These are phyloP conservation scores for Diutina scorzettiae DNA, from an alignment of 1,139 yeast species.

Conservation along the genomic window DNA sequence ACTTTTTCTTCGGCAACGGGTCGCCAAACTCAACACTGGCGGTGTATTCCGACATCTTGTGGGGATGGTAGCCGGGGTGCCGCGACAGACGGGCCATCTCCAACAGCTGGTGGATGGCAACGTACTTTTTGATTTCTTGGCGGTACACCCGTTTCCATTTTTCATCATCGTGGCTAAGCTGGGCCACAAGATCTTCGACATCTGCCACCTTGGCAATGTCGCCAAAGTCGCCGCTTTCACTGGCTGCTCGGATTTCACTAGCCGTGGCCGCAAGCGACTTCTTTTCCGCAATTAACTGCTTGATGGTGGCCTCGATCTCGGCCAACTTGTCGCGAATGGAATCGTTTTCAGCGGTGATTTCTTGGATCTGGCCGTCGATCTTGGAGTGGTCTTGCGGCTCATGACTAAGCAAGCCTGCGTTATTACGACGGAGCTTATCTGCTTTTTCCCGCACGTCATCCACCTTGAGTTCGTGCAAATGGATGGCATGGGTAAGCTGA, in stretches of 20 bases:
- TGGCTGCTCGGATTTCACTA: background rate
- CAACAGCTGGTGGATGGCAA: constrained; percentile 19
- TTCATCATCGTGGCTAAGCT: constrained; percentile 18
- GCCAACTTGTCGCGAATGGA: constrained; percentile 14
- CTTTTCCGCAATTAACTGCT: constrained; percentile 13
- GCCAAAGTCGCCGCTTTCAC: background rate
- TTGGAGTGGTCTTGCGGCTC: constrained; percentile 16
- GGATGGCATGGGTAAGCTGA: constrained; percentile 14
- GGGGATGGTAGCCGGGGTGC: constrained; percentile 23
- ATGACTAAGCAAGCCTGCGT: constrained; percentile 12
- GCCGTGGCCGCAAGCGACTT: constrained; percentile 15
- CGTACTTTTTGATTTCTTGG: constrained; percentile 21
- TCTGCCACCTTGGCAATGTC: constrained; percentile 1
- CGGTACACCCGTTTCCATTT: constrained; percentile 25
- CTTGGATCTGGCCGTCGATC: constrained; percentile 11
- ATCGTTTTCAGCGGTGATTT: constrained; percentile 10
- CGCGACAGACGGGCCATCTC: constrained; percentile 20
- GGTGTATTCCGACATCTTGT: constrained; percentile 23
- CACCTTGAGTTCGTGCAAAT: constrained; percentile 14
- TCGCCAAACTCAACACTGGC: constrained; percentile 35
- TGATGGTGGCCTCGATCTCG: constrained; percentile 17
- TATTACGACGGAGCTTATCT: constrained; percentile 17
- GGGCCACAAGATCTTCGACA: constrained; percentile 7
- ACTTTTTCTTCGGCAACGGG: constrained; percentile 19
- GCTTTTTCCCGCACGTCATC: constrained; percentile 16